phyloP scores from a whole-genome alignment of 352 stramenopile species.

The Pythium angustatum region DNA sequence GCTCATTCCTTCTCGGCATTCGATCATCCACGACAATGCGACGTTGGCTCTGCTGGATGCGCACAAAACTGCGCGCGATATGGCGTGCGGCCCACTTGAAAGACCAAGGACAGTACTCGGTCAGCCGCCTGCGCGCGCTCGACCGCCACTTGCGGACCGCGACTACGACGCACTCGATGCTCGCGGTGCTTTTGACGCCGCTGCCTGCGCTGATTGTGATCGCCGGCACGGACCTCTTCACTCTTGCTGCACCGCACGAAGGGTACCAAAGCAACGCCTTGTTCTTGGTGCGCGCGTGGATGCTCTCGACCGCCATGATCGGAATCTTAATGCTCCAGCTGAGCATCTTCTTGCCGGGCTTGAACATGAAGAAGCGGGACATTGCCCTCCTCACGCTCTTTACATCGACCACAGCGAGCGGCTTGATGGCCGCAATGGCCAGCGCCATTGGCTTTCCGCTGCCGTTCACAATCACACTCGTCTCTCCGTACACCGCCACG shows the following conservation, averaged over 20 bases:
- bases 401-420: not conserved
- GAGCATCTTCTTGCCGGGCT: slow-evolving; percentile 27
- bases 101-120: slow-evolving; percentile 3
- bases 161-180: not conserved
- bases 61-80: not conserved
- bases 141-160: not conserved
- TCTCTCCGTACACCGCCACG: slow-evolving; percentile 1
- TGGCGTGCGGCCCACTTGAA: slow-evolving; percentile 7
- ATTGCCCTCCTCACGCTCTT: slow-evolving; percentile 14
- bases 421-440: slow-evolving; percentile 19
- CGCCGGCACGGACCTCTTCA: slow-evolving; percentile 22
- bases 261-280: slow-evolving; percentile 16
- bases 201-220: slow-evolving; percentile 28
- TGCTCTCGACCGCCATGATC: slow-evolving; percentile 30
- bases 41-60: too few species aligned
- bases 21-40: too few species aligned
- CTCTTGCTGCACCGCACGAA: slow-evolving; percentile 12
- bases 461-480: slow-evolving; percentile 37
- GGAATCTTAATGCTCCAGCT: slow-evolving; percentile 25
- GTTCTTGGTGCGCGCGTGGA: slow-evolving; percentile 26
- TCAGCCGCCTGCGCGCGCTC: not conserved
- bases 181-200: slow-evolving; percentile 18
- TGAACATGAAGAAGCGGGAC: slow-evolving; percentile 25
- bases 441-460: slow-evolving; percentile 36
- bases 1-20: slow-evolving; percentile 3